Evolutionary conservation across 1,284 basidiomycete species (phyloP).

Genomic region (Albatrellus sp.): DNA sequence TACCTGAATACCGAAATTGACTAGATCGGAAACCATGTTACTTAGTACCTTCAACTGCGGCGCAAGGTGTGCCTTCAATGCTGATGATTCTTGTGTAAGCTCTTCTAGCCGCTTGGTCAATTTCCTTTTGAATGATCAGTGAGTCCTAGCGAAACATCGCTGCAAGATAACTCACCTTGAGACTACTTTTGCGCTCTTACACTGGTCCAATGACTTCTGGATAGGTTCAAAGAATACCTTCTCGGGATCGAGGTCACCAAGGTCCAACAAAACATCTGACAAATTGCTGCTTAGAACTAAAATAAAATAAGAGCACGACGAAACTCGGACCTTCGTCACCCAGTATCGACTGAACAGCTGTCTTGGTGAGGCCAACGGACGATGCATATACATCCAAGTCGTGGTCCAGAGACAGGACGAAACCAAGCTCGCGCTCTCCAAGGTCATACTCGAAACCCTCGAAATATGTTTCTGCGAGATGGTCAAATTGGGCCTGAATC

Average conservation of each 20-base stretch:
- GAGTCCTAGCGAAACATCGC: slow-evolving; percentile 3
- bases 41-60: slow-evolving; percentile 63
- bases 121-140: slow-evolving; percentile 42
- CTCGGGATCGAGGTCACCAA: slow-evolving; percentile 64
- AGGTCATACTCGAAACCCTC: slow-evolving; percentile 71
- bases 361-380: slow-evolving; percentile 79
- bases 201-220: slow-evolving; percentile 70
- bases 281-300: slow-evolving; percentile 15
- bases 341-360: slow-evolving; percentile 60
- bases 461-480: slow-evolving; percentile 80
- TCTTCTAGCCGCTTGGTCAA: slow-evolving; percentile 77
- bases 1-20: slow-evolving; percentile 83
- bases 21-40: slow-evolving; percentile 65
- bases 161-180: slow-evolving; percentile 46
- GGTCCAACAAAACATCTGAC: slow-evolving; percentile 54
- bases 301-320: not conserved
- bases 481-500: slow-evolving; percentile 84
- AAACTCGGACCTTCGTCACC: slow-evolving; percentile 58
- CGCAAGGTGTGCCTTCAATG: slow-evolving; percentile 59
- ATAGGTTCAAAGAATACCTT: slow-evolving; percentile 69
- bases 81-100: slow-evolving; percentile 55
- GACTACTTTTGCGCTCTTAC: slow-evolving; percentile 66
- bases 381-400: slow-evolving; percentile 90
- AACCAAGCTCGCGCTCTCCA: slow-evolving; percentile 81
- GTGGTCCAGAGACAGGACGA: slow-evolving; percentile 69